These are phyloP conservation scores for Nemania sp. DNA, from an alignment of 2,329 filamentous ascomycete species.

Conservation along the genomic window DNA sequence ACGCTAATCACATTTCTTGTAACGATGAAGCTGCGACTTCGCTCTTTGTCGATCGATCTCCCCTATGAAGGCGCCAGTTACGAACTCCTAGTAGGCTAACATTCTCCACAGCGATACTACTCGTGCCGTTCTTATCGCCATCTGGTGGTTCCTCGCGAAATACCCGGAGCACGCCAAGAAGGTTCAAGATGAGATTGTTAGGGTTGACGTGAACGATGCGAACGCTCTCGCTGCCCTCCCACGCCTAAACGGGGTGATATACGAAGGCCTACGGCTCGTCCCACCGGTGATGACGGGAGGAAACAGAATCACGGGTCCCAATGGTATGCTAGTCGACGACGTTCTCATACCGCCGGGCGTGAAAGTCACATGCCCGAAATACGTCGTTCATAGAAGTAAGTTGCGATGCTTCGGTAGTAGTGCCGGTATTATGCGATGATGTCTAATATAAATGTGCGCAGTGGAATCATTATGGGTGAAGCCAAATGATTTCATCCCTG, in stretches of 20 bases:
- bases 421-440: too few species aligned
- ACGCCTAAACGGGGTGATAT: constrained; percentile 39
- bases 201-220: constrained; percentile 30
- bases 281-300: constrained; percentile 39
- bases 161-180: constrained; percentile 36
- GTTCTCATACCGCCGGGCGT: constrained; percentile 37
- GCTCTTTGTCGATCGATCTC: too few species aligned
- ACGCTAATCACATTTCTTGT: neutral
- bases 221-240: constrained; percentile 33
- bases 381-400: constrained; percentile 42
- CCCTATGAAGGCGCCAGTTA: neutral
- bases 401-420: neutral
- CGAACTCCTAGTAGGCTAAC: neutral
- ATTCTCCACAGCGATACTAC: constrained; percentile 38
- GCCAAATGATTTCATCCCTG: constrained; percentile 41
- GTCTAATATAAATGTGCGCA: constrained; percentile 5
- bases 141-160: constrained; percentile 39
- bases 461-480: constrained; percentile 40
- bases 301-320: constrained; percentile 36
- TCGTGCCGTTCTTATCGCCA: constrained; percentile 36
- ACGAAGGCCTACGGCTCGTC: constrained; percentile 37
- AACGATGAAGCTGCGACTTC: neutral
- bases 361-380: constrained; percentile 40
- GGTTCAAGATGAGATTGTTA: constrained; percentile 32
- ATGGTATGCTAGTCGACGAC: constrained; percentile 35